Conservation (phyloP, 805 yeast species). For the Schwanniomyces pseudopolymorphus region DNA sequence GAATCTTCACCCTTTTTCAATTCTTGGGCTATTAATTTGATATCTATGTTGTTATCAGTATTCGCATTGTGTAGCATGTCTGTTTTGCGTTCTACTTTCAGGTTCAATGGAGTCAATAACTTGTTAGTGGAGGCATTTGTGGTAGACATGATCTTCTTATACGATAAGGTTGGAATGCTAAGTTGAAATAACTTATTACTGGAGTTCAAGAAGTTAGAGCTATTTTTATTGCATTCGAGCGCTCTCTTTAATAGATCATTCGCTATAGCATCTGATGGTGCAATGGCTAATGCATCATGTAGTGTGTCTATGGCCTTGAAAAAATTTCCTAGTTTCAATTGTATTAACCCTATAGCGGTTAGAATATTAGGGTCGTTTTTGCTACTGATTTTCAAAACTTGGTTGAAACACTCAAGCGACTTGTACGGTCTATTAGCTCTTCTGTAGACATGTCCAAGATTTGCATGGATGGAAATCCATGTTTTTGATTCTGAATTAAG, state of each 20-base stretch:
- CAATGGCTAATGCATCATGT: conserved; percentile 77
- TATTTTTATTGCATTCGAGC: conserved; percentile 52
- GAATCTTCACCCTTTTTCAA: conserved; percentile 47
- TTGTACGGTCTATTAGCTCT: conserved; percentile 58
- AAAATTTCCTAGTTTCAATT: conserved; percentile 65
- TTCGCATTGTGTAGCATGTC: not conserved
- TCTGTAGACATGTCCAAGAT: conserved; percentile 86
- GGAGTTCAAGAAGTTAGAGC: conserved; percentile 23
- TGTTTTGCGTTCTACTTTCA: conserved; percentile 10
- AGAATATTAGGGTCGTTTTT: conserved; percentile 69
- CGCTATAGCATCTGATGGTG: conserved; percentile 83
- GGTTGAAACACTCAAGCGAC: conserved; percentile 73
- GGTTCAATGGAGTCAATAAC: conserved; percentile 22
- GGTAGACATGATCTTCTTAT: conserved; percentile 11
- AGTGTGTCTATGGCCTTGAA: conserved; percentile 70
- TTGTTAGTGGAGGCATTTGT: conserved; percentile 11
- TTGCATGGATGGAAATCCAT: conserved; percentile 81
- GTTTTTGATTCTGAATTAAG: conserved; percentile 78
- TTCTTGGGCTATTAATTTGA: conserved; percentile 37
- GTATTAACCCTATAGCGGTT: conserved; percentile 81
- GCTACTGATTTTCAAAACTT: conserved; percentile 67
- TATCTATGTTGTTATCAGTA: conserved; percentile 13
- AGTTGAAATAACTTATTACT: conserved; percentile 20
- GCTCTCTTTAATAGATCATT: conserved; percentile 80
- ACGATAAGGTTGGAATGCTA: conserved; percentile 23